These are phyloP conservation scores for Tricholoma matsutake DNA, from an alignment of 768 basidiomycete species.

Conservation along the genomic window DNA sequence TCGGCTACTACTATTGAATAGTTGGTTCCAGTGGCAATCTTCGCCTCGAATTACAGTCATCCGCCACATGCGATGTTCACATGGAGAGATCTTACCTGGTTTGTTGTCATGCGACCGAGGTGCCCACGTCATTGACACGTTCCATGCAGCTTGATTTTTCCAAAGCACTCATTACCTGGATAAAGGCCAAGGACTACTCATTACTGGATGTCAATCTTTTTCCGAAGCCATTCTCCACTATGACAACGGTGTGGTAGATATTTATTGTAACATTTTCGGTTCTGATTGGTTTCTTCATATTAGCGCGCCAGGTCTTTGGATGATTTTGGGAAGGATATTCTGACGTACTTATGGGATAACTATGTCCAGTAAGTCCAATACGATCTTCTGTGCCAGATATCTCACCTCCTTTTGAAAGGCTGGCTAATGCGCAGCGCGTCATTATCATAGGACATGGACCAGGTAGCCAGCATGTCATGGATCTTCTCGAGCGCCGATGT, in stretches of 20 bases:
- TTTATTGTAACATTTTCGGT: background rate
- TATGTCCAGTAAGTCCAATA: constrained; percentile 73
- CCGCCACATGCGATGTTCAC: constrained; percentile 66
- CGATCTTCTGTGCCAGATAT: background rate
- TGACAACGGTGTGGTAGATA: constrained; percentile 31
- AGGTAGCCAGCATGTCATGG: constrained; percentile 73
- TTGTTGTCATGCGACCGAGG: constrained; percentile 11
- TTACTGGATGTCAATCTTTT: constrained; percentile 87
- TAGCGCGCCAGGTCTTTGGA: constrained; percentile 41
- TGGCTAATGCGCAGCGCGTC: constrained; percentile 70
- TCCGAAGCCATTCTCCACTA: constrained; percentile 46
- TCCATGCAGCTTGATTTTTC: constrained; percentile 75
- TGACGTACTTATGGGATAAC: constrained; percentile 94
- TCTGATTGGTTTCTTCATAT: background rate
- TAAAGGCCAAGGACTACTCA: constrained; percentile 59
- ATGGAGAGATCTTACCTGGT: constrained; percentile 87
- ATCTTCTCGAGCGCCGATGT: constrained; percentile 74
- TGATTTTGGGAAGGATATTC: constrained; percentile 52
- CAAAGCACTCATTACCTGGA: constrained; percentile 77
- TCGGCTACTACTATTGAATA: background rate
- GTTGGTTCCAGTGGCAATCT: constrained; percentile 70
- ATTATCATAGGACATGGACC: constrained; percentile 86
- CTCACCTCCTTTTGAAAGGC: constrained; percentile 37
- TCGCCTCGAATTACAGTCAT: constrained; percentile 76
- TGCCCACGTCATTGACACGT: background rate